A percentile compares a stretch with the other conserved stretches of the same genome.
Evolutionary conservation across 1,284 basidiomycete species (phyloP).

Genomic region (Pterula multifida): DNA sequence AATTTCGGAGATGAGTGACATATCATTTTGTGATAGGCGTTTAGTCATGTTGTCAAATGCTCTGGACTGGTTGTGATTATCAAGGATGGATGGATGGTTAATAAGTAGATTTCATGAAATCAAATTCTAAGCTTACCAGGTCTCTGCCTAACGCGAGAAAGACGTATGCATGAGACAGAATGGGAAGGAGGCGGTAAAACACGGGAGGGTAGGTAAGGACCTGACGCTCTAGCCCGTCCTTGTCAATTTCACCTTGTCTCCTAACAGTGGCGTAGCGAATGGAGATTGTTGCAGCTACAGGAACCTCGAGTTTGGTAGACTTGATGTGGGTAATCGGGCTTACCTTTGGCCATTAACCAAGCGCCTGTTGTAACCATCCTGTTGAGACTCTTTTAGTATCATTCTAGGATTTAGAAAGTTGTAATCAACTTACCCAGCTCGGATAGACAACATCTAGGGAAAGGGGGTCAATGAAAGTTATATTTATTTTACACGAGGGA

Average conservation of each 20-base stretch:
- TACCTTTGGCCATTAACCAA: conserved; percentile 51
- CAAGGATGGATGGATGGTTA: conserved; percentile 1
- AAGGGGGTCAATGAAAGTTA: conserved; percentile 5
- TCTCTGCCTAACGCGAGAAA: conserved; percentile 55
- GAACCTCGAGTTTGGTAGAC: conserved; percentile 7
- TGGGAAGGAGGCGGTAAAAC: conserved; percentile 58
- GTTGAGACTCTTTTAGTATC: neutral
- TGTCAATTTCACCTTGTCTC: conserved; percentile 46
- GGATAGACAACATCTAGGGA: conserved; percentile 59
- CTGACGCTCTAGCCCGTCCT: conserved; percentile 47
- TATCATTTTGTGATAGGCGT: conserved; percentile 43
- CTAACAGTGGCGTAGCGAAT: conserved; percentile 68
- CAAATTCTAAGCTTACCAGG: conserved; percentile 42
- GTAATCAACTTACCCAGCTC: conserved; percentile 39
- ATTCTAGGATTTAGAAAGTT: neutral
- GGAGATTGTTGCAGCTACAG: conserved; percentile 52
- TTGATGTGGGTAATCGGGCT: neutral
- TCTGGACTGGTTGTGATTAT: conserved; percentile 25
- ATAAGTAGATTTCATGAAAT: neutral
- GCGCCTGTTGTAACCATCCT: conserved; percentile 53
- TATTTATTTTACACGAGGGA: neutral
- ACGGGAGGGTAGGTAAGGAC: conserved; percentile 62
- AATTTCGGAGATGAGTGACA: conserved; percentile 52
- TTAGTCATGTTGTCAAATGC: conserved; percentile 37
- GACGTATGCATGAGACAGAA: conserved; percentile 60